phyloP scores from a whole-genome alignment of 768 basidiomycete genomes.

The Kwoniella newhampshirensis region DNA sequence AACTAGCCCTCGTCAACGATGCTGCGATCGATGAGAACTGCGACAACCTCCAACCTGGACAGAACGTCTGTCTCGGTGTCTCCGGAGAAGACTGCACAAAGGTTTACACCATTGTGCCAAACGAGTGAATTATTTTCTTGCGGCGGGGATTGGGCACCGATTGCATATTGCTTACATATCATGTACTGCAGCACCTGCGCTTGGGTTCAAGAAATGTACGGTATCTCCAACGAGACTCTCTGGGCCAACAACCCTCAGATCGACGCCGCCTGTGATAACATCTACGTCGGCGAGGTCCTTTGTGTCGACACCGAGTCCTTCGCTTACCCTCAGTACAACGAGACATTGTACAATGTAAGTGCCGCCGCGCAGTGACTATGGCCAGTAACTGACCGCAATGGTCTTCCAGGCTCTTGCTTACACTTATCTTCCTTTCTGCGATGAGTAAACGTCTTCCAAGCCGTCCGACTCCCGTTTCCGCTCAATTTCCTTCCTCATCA shows the following conservation, averaged over 20 bases:
- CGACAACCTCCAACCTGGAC: constrained; percentile 61
- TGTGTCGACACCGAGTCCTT: constrained; percentile 57
- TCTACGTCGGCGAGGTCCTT: constrained; percentile 75
- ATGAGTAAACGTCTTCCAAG: constrained; percentile 12
- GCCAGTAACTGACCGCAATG: no score
- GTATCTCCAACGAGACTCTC: constrained; percentile 62
- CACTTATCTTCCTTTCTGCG: constrained; percentile 39
- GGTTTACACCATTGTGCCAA: constrained; percentile 61
- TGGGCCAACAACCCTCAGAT: constrained; percentile 74
- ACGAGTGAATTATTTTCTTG: constrained; percentile 56
- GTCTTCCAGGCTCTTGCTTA: constrained; percentile 28
- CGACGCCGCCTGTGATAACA: constrained; percentile 58
- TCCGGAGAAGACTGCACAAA: constrained; percentile 63
- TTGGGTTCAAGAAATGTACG: constrained; percentile 54
- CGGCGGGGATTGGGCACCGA: background rate
- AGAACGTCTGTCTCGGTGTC: constrained; percentile 67
- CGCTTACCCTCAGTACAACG: constrained; percentile 56
- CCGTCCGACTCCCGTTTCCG: no score
- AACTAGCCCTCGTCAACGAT: constrained; percentile 67
- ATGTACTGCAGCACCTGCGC: constrained; percentile 58
- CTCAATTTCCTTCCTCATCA: no score
- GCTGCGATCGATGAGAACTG: constrained; percentile 60
- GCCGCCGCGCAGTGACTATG: background rate
- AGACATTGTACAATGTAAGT: constrained; percentile 44
- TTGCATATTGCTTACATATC: background rate